phyloP scores from a whole-genome alignment of 768 basidiomycete species.

The Boletus rufocinnamomeus region DNA sequence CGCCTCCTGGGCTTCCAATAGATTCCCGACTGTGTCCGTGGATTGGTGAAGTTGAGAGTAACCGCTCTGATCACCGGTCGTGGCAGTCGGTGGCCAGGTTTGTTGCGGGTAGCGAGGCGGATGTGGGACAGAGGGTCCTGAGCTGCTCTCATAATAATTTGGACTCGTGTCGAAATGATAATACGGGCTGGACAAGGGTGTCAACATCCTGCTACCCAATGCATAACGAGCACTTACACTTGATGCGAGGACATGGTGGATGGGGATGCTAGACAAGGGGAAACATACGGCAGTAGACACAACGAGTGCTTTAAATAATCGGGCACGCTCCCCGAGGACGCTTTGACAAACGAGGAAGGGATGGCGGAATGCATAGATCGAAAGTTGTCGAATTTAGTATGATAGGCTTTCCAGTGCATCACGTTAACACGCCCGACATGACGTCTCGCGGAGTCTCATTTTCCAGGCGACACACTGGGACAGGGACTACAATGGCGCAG shows the following conservation, averaged over 20 bases:
- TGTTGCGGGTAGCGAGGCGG: neutral
- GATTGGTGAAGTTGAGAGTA: constrained; percentile 10
- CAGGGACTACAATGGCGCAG: constrained; percentile 12
- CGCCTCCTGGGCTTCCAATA: constrained; percentile 1
- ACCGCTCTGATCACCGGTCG: neutral
- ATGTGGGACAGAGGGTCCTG: constrained; percentile 5
- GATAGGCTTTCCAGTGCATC: constrained; percentile 32
- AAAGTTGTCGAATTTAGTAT: constrained; percentile 19
- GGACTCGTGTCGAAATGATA: neutral
- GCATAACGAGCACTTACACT: constrained; percentile 15
- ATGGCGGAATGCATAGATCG: constrained; percentile 26
- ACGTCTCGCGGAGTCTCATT: constrained; percentile 15
- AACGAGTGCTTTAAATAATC: constrained; percentile 28
- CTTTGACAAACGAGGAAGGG: constrained; percentile 21
- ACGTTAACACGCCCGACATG: constrained; percentile 17
- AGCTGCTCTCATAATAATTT: constrained; percentile 6
- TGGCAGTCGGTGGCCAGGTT: constrained; percentile 7
- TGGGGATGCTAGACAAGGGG: constrained; percentile 5
- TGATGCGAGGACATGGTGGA: constrained; percentile 24
- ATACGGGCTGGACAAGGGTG: constrained; percentile 5
- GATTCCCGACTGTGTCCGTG: neutral
- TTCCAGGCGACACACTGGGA: neutral
- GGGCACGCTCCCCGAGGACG: constrained; percentile 11
- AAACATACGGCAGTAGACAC: constrained; percentile 7
- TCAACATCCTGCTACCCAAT: constrained; percentile 6